These are phyloP conservation scores for Plantago lanceolata DNA, from an alignment of 305 asterid genomes.

Conservation along the genomic window DNA sequence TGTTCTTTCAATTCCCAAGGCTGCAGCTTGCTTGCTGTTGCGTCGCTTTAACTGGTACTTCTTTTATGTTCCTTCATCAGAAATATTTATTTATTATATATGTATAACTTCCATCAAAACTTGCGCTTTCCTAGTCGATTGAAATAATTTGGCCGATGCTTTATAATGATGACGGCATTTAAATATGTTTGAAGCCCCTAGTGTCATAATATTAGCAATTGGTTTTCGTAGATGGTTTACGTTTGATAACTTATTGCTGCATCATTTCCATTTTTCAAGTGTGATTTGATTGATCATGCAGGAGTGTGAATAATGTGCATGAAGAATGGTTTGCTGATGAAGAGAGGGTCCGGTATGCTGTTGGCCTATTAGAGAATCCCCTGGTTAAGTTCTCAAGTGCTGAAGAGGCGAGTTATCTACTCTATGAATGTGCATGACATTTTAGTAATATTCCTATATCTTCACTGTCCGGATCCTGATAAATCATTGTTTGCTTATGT, in stretches of 20 bases:
- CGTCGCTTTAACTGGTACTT: constrained; percentile 76
- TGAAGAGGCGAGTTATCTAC: constrained; percentile 49
- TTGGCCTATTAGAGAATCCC: constrained; percentile 71
- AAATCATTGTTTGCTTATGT: constrained; percentile 13
- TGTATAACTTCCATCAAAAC: constrained; percentile 4
- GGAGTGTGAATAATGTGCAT: constrained; percentile 85
- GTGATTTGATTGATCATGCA: constrained; percentile 27
- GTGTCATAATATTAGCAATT: neutral
- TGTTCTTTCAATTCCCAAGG: constrained; percentile 77
- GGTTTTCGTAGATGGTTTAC: neutral
- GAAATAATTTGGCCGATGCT: constrained; percentile 1
- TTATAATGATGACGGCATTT: constrained; percentile 1
- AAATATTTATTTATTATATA: neutral
- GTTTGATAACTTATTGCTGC: neutral
- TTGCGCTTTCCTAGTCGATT: constrained; percentile 7
- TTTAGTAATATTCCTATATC: constrained; percentile 12
- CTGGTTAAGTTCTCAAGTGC: constrained; percentile 32
- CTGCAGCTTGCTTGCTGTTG: constrained; percentile 70
- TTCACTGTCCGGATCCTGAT: constrained; percentile 17
- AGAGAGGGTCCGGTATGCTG: constrained; percentile 74
- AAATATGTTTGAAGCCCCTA: too few relatives aligned
- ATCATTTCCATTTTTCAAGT: neutral
- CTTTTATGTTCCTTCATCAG: constrained; percentile 16
- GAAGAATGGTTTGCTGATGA: constrained; percentile 93
- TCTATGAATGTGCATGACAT: constrained; percentile 18